A percentile compares a stretch with the other conserved stretches of the same genome.
Conservation (phyloP, 768 basidiomycete species). For the Rickenella mellea region DNA sequence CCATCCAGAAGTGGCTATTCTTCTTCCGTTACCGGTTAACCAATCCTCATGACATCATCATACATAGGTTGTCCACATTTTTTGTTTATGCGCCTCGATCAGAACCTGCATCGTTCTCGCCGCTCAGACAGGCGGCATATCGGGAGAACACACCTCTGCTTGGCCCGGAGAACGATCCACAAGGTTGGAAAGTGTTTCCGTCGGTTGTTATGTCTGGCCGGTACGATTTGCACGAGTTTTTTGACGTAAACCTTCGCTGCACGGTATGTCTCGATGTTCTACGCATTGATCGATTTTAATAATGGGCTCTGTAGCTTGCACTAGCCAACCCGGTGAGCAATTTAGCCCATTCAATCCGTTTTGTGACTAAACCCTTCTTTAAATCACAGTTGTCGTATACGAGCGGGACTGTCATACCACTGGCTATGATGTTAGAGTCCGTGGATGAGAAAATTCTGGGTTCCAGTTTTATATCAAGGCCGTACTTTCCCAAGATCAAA, state of each 20-base stretch:
- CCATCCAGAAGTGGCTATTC: no score
- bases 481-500: neutral
- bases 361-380: no score
- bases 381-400: neutral
- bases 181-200: slow-evolving; percentile 28
- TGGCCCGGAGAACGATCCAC: slow-evolving; percentile 29
- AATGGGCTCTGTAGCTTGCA: no score
- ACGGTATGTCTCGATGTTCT: no score
- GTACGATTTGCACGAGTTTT: no score
- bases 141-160: slow-evolving; percentile 21
- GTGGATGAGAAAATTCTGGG: neutral
- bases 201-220: slow-evolving; percentile 24
- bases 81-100: slow-evolving; percentile 25
- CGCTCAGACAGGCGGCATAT: slow-evolving; percentile 26
- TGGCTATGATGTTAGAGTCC: neutral
- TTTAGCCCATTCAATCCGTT: no score
- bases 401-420: neutral
- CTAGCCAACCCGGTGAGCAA: no score
- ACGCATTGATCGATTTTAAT: no score
- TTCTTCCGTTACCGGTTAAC: no score
- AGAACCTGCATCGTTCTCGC: slow-evolving; percentile 25
- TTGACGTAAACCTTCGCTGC: no score
- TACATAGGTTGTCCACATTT: slow-evolving; percentile 20
- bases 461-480: neutral
- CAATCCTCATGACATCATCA: no score